phyloP scores from a whole-genome alignment of 2,329 filamentous ascomycete species.

The Gyromitra esculenta region DNA sequence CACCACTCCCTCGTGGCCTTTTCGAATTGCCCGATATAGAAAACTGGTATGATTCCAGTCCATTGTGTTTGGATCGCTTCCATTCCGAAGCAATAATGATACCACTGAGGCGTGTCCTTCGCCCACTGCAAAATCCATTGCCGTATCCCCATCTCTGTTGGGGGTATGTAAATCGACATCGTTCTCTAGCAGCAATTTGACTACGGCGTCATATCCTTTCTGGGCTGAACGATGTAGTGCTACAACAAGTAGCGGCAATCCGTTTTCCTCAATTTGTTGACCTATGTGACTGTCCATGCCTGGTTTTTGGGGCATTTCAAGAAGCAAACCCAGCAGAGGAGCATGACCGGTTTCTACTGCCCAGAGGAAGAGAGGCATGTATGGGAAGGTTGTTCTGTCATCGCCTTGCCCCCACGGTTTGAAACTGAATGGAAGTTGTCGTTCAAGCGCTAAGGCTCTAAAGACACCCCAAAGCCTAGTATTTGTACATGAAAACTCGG shows the following conservation, averaged over 20 bases:
- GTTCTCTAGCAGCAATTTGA: slow-evolving; percentile 1
- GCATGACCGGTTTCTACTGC: slow-evolving; percentile 3
- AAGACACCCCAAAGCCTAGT: slow-evolving; percentile 7
- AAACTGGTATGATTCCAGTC: background rate
- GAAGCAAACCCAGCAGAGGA: slow-evolving; percentile 19
- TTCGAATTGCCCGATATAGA: background rate
- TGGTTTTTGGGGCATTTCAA: background rate
- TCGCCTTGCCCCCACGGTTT: slow-evolving; percentile 11
- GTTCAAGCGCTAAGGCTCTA: background rate
- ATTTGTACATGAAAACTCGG: slow-evolving; percentile 13
- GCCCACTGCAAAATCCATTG: background rate
- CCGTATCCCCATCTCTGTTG: background rate
- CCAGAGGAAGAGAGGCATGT: slow-evolving; percentile 26
- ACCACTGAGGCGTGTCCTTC: background rate
- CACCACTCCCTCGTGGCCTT: background rate
- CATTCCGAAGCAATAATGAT: slow-evolving; percentile 2
- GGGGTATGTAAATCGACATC: background rate
- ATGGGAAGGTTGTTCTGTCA: background rate
- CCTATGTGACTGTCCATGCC: background rate
- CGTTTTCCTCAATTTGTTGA: slow-evolving; percentile 8
- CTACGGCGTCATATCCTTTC: slow-evolving; percentile 1
- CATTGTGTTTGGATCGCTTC: background rate
- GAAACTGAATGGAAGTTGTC: slow-evolving; percentile 16
- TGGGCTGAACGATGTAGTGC: slow-evolving; percentile 8
- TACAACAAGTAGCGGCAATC: background rate